phyloP scores from a whole-genome alignment of 129 eudicot genomes.

The Helianthus tuberosus region DNA sequence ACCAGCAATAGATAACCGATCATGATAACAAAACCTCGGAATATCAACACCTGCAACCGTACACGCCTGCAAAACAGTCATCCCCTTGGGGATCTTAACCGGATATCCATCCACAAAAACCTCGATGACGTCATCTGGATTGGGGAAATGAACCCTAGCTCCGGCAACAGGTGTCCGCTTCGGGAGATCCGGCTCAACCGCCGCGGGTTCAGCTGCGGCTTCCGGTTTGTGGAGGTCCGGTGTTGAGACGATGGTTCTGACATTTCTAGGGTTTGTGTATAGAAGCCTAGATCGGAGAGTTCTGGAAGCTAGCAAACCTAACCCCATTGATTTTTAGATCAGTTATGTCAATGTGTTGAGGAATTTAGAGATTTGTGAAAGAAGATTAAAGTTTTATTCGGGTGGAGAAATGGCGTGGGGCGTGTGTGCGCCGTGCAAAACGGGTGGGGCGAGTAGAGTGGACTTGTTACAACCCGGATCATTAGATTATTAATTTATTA shows the following conservation, averaged over 20 bases:
- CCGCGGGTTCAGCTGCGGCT: conserved; percentile 41
- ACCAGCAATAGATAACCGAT: conserved; percentile 85
- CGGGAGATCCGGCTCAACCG: conserved; percentile 57
- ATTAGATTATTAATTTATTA: not conserved
- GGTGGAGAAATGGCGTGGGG: conserved; percentile 24
- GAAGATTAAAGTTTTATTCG: conserved; percentile 6
- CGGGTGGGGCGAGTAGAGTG: not conserved
- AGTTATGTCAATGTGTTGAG: conserved; percentile 4
- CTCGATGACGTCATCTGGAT: conserved; percentile 95
- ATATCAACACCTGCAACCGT: conserved; percentile 88
- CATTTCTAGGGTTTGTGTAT: conserved; percentile 7
- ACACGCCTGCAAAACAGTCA: conserved; percentile 89
- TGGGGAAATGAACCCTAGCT: conserved; percentile 83
- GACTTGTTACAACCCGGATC: not conserved
- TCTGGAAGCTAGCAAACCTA: conserved; percentile 68
- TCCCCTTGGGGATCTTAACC: conserved; percentile 95
- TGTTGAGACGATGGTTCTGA: conserved; percentile 69
- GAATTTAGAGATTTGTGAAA: not conserved
- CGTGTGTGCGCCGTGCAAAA: conserved; percentile 31
- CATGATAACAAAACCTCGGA: conserved; percentile 85
- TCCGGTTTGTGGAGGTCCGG: conserved; percentile 67
- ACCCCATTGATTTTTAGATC: conserved; percentile 47
- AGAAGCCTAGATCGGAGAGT: conserved; percentile 49
- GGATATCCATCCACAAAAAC: conserved; percentile 95
- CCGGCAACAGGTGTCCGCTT: conserved; percentile 69